phyloP scores from a whole-genome alignment of 1,139 yeast genomes.

The Yarrowia galli region DNA sequence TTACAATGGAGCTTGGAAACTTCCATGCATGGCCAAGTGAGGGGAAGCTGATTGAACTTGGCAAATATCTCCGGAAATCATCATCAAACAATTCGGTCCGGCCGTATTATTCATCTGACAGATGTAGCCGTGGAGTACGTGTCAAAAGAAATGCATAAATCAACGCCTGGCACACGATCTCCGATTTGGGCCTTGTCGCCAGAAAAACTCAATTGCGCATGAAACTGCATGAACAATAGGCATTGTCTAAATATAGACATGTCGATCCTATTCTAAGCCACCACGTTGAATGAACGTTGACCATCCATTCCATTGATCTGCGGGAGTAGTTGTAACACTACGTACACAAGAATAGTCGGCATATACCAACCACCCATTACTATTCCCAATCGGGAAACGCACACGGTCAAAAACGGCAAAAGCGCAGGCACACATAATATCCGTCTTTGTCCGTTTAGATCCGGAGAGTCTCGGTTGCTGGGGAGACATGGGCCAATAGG shows the following conservation, averaged over 20 bases:
- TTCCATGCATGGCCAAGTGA: conserved; percentile 8
- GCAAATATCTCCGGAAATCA: too few species aligned
- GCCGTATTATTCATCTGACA: background rate
- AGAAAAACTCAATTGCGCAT: background rate
- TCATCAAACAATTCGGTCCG: too few species aligned
- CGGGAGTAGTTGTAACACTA: too few species aligned
- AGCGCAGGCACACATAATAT: conserved; percentile 22
- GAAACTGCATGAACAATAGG: conserved; percentile 21
- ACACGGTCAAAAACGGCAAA: background rate
- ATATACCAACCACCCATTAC: background rate
- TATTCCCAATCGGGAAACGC: background rate
- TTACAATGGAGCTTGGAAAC: conserved; percentile 1
- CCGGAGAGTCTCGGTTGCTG: background rate
- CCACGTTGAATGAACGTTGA: too few species aligned
- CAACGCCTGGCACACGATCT: background rate
- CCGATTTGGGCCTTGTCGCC: background rate
- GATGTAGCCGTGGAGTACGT: too few species aligned
- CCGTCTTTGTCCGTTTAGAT: background rate
- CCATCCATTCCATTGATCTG: too few species aligned
- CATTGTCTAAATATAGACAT: conserved; percentile 34
- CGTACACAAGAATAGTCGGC: too few species aligned
- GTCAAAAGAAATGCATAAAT: too few species aligned
- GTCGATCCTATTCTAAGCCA: conserved; percentile 10
- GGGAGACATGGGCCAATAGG: background rate
- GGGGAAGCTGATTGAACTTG: background rate